Conservation (phyloP, 2,329 filamentous ascomycete species). For the Botrytis paeoniae region DNA sequence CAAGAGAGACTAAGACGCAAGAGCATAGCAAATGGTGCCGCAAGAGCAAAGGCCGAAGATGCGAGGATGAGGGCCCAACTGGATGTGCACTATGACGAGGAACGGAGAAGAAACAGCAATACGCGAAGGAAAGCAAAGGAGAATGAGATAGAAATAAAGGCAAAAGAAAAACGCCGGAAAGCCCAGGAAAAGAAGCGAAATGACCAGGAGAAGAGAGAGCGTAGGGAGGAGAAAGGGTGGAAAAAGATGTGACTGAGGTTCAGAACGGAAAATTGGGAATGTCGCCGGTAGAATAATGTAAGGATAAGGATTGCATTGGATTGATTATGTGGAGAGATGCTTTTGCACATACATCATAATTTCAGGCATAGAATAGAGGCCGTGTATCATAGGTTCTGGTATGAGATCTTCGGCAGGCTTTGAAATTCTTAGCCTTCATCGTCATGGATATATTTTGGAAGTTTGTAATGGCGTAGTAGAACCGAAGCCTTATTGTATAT, state of each 20-base stretch:
- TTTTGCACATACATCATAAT: not conserved
- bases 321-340: not conserved
- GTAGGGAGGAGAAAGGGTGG: not conserved
- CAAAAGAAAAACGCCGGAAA: not conserved
- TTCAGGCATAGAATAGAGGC: not conserved
- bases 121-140: conserved; percentile 2
- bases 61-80: not conserved
- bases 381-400: too few species aligned
- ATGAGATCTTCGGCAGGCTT: not conserved
- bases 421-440: not conserved
- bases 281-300: too few species aligned
- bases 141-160: not conserved
- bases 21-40: not conserved
- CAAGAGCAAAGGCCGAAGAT: conserved; percentile 6
- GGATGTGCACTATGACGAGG: conserved; percentile 3
- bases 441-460: not conserved
- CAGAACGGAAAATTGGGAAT: not conserved
- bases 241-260: too few species aligned
- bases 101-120: not conserved
- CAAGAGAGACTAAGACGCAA: not conserved
- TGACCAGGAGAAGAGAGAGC: not conserved
- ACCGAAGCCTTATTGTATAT: not conserved
- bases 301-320: not conserved
- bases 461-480: not conserved
- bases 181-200: not conserved